Evolutionary conservation across 345 rosid species (phyloP), one percentile per base, ranked within the genome.

Genomic region (Trapa incisa): DNA sequence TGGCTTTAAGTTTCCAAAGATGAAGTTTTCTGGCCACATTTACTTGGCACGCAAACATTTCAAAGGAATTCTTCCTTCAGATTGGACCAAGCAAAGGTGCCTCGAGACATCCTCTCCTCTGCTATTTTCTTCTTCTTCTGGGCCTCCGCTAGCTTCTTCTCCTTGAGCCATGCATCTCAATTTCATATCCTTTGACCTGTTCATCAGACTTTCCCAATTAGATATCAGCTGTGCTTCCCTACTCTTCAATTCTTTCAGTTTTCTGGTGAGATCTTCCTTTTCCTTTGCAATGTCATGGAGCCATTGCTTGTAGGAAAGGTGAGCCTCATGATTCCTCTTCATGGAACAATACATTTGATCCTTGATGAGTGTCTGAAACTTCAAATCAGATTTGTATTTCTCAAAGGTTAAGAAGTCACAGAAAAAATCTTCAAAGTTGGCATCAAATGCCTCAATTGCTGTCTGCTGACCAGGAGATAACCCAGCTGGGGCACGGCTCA

Each of bases 51-150:
- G 52, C 52, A 1, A 58, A 8, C 2, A 15, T 11, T 61, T 37
- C 43, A 36, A 61, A 61, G 38, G 57, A 47, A 65, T n/a, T 33
- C 54, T 29, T 45, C 39, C 57, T 65, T 65, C 56, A 65, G 47
- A 47, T n/a, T 43, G 8, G 68, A 65, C 56, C 57, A 47, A 47
- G 68, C 39, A 32, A 6, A 32, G 39, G 37, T 43, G 1, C 56
- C 10, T 45, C 41, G 35, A 33, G 39, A 65, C 68, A 39, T 38
- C 43, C 48, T 37, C 39, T 64, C 66, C 33, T 15, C 47, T 1
- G 66, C 48, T 37, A 38, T 65, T 33, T 33, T 43, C 56, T 65
- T 65, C 68, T 65, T 65, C 47, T 65, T 57, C 29, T 32, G 22
- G 2, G 57, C 68, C 53, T 45, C 57, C 0, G 39, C n/a, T 12